Conservation (phyloP, 192 early-diverging fungal genomes). For the Rhizoclosmatium sp. region DNA sequence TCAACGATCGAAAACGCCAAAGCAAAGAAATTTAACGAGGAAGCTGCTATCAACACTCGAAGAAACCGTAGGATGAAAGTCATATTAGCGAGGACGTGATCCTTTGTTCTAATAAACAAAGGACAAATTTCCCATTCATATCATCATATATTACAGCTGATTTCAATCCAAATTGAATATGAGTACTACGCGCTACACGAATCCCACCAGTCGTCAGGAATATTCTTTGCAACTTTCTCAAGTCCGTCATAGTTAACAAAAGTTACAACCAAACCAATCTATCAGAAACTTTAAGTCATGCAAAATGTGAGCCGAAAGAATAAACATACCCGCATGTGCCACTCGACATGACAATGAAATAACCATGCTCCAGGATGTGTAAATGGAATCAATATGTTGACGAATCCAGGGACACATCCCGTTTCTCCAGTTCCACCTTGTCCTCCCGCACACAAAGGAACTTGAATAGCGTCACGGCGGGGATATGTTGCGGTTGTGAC, state of each 20-base stretch:
- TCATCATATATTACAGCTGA: too few relatives aligned
- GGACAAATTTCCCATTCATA: too few relatives aligned
- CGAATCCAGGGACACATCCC: constrained; percentile 13
- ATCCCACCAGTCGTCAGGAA: constrained; percentile 4
- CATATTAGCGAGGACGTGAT: too few relatives aligned
- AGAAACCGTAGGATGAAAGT: too few relatives aligned
- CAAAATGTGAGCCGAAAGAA: neutral
- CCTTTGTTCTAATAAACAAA: too few relatives aligned
- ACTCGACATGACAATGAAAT: constrained; percentile 28
- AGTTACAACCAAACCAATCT: constrained; percentile 18
- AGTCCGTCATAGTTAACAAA: constrained; percentile 14
- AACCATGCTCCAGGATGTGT: constrained; percentile 20
- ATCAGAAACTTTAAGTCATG: neutral
- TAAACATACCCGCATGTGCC: constrained; percentile 12
- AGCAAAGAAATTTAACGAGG: too few relatives aligned
- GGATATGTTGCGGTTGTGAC: neutral
- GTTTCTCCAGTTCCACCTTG: constrained; percentile 11
- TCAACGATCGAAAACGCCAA: too few relatives aligned
- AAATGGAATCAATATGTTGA: constrained; percentile 9
- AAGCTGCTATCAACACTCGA: too few relatives aligned
- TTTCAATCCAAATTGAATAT: too few relatives aligned
- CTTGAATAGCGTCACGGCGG: constrained; percentile 9
- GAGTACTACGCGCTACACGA: neutral
- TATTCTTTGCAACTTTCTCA: neutral
- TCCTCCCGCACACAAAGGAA: constrained; percentile 12